Conservation (phyloP, 768 basidiomycete genomes). For the Mycena rosella region DNA sequence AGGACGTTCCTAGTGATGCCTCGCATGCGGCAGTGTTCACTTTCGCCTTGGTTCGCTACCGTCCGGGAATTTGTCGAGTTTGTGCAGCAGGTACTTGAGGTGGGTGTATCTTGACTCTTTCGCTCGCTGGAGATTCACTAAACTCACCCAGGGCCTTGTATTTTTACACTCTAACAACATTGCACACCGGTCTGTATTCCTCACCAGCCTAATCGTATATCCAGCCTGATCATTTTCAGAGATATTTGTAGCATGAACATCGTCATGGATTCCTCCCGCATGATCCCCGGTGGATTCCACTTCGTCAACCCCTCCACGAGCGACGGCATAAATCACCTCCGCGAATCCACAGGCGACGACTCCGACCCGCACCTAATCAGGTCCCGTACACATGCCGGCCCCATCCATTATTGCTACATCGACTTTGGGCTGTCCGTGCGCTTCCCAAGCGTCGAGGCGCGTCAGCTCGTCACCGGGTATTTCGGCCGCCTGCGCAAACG, state of each 20-base stretch:
- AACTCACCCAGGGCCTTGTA: constrained; percentile 1
- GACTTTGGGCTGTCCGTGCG: constrained; percentile 14
- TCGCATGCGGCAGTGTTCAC: background rate
- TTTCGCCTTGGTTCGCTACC: background rate
- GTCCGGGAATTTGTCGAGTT: constrained; percentile 3
- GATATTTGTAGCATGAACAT: constrained; percentile 11
- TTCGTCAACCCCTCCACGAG: background rate
- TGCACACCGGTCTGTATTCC: constrained; percentile 12
- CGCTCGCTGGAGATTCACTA: background rate
- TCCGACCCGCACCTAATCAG: background rate
- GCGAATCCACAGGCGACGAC: background rate
- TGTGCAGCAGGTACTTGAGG: constrained; percentile 12
- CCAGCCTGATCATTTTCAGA: background rate
- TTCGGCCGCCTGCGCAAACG: background rate
- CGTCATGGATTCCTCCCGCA: constrained; percentile 1
- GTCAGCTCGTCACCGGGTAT: background rate
- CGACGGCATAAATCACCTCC: background rate
- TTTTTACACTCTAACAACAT: constrained; percentile 18
- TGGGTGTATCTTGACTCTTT: background rate
- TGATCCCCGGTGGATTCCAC: constrained; percentile 17
- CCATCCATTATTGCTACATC: constrained; percentile 7
- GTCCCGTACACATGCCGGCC: background rate
- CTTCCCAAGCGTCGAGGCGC: constrained; percentile 1
- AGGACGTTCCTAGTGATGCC: constrained; percentile 4
- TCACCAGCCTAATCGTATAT: background rate